A percentile compares a stretch with the other conserved stretches of the same genome.
phyloP scores from a whole-genome alignment of 1,284 basidiomycete species.

The Serendipita sp. region DNA sequence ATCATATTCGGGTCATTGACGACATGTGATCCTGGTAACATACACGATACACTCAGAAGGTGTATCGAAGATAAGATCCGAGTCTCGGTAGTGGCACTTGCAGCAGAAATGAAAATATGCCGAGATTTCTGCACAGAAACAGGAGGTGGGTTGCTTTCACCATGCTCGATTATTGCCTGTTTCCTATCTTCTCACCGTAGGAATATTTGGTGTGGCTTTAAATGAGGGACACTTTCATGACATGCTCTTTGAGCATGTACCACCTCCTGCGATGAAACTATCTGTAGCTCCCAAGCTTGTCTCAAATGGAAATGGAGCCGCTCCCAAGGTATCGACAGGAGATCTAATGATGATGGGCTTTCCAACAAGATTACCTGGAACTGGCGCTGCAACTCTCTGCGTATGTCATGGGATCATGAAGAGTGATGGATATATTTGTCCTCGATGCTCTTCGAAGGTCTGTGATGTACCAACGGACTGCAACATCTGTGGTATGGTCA shows the following conservation, averaged over 20 bases:
- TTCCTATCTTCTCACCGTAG: constrained; percentile 25
- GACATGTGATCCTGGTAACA: constrained; percentile 92
- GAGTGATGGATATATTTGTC: constrained; percentile 87
- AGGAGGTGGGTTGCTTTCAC: constrained; percentile 42
- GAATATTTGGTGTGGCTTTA: constrained; percentile 86
- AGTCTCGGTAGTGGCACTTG: constrained; percentile 82
- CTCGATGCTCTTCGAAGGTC: constrained; percentile 80
- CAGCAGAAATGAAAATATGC: constrained; percentile 96
- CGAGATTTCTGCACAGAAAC: constrained; percentile 80
- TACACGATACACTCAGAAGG: constrained; percentile 78
- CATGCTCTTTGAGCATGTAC: constrained; percentile 87
- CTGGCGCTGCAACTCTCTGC: constrained; percentile 72
- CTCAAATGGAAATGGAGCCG: constrained; percentile 21
- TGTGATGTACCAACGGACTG: constrained; percentile 99
- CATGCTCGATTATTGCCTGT: not conserved
- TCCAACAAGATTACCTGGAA: constrained; percentile 76
- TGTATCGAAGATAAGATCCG: constrained; percentile 76
- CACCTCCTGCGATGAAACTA: constrained; percentile 76
- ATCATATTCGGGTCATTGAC: constrained; percentile 91
- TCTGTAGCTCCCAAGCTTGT: constrained; percentile 20
- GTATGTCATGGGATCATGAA: constrained; percentile 87
- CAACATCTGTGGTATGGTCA: constrained; percentile 91
- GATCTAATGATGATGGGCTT: constrained; percentile 99
- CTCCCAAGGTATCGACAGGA: constrained; percentile 46
- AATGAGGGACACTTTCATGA: constrained; percentile 97